Percentiles rank a stretch among this genome's conserved stretches.
phyloP scores from a whole-genome alignment of 371 early-diverging fungal species.

The Mucor ambiguus region DNA sequence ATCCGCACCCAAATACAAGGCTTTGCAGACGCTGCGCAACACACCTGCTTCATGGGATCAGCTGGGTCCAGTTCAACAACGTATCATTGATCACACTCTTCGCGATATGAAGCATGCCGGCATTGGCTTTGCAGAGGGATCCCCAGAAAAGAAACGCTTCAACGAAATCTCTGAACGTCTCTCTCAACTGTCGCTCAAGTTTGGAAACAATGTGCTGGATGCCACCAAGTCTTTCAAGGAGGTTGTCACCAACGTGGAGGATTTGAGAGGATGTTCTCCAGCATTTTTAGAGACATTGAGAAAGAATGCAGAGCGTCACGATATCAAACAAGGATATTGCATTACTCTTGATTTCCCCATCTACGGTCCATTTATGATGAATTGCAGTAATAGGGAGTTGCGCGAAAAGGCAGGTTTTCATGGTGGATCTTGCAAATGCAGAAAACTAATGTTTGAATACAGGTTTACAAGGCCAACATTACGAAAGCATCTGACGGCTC shows the following conservation, averaged over 20 bases:
- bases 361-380: slow-evolving; percentile 68
- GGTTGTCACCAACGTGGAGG: slow-evolving; percentile 46
- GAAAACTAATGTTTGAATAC: neutral
- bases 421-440: neutral
- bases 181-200: slow-evolving; percentile 57
- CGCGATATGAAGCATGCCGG: slow-evolving; percentile 65
- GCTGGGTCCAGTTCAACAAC: slow-evolving; percentile 57
- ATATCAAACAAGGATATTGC: slow-evolving; percentile 55
- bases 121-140: slow-evolving; percentile 58
- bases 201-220: slow-evolving; percentile 66
- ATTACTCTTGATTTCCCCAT: slow-evolving; percentile 66
- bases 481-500: slow-evolving; percentile 58
- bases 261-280: slow-evolving; percentile 58
- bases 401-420: slow-evolving; percentile 51
- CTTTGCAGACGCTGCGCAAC: slow-evolving; percentile 48
- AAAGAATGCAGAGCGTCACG: slow-evolving; percentile 49
- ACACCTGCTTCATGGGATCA: slow-evolving; percentile 38
- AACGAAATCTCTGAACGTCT: slow-evolving; percentile 61
- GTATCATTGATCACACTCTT: slow-evolving; percentile 59
- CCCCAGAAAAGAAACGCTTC: slow-evolving; percentile 55
- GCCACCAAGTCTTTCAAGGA: slow-evolving; percentile 63
- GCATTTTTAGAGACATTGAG: slow-evolving; percentile 52
- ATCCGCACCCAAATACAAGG: slow-evolving; percentile 60
- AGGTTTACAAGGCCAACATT: slow-evolving; percentile 62
- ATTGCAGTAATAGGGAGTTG: slow-evolving; percentile 59